phyloP scores from a whole-genome alignment of 306 rosid species.

The Prunus mongolica region DNA sequence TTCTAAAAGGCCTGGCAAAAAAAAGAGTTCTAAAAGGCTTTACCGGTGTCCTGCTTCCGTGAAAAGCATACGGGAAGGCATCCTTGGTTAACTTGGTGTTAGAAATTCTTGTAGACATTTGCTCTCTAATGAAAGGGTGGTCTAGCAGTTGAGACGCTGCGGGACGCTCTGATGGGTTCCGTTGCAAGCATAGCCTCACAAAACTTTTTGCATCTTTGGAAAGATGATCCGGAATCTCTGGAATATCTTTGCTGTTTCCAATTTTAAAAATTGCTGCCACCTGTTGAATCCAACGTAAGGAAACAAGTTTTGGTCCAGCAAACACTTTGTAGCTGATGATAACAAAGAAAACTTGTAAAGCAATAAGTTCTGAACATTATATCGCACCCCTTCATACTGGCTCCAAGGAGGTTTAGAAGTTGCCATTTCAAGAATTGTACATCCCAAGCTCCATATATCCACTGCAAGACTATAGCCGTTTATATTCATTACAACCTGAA shows the following conservation, averaged over 20 bases:
- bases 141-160: conserved; percentile 60
- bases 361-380: conserved; percentile 28
- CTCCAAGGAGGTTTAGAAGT: conserved; percentile 94
- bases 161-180: conserved; percentile 82
- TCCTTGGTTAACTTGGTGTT: conserved; percentile 62
- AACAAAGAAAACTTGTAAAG: conserved; percentile 3
- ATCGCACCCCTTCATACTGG: conserved; percentile 95
- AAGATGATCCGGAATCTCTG: conserved; percentile 88
- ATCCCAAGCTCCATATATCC: conserved; percentile 98
- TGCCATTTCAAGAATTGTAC: conserved; percentile 99
- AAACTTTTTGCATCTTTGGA: conserved; percentile 79
- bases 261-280: conserved; percentile 98
- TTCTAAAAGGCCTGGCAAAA: neutral
- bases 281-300: conserved; percentile 44
- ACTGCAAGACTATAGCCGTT: conserved; percentile 87
- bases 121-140: conserved; percentile 85
- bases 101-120: conserved; percentile 53
- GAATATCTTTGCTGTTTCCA: conserved; percentile 96
- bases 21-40: conserved; percentile 12
- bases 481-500: conserved; percentile 92
- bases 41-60: conserved; percentile 94
- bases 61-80: conserved; percentile 61
- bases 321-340: conserved; percentile 12
- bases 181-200: conserved; percentile 74
- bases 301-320: conserved; percentile 23